These are phyloP conservation scores for Boechera divaricarpa DNA, from an alignment of 345 rosid species.

Conservation along the genomic window DNA sequence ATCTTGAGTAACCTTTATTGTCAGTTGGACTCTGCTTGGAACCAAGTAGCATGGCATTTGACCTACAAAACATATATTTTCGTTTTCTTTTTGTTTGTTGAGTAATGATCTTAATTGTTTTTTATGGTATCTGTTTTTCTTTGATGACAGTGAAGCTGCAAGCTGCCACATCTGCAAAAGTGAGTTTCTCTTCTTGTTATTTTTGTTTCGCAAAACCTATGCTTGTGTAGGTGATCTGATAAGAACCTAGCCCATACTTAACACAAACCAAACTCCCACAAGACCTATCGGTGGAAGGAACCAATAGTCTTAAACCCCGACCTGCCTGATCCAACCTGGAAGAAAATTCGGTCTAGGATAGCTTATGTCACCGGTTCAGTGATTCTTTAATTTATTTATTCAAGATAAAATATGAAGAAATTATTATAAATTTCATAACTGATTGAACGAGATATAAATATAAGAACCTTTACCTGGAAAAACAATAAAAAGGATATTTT, in stretches of 20 bases:
- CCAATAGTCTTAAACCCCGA: not conserved
- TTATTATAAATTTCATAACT: not conserved
- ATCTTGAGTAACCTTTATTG: conserved; percentile 17
- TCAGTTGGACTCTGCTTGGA: conserved; percentile 26
- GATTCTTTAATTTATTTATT: not conserved
- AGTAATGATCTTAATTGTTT: conserved; percentile 26
- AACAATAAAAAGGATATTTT: not conserved
- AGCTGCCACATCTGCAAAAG: conserved; percentile 84
- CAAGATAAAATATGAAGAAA: not conserved
- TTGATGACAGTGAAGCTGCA: conserved; percentile 81
- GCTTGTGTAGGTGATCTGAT: conserved; percentile 28
- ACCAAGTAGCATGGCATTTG: conserved; percentile 19
- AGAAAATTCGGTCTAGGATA: not conserved
- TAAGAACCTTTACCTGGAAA: not conserved
- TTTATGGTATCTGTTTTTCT: conserved; percentile 17
- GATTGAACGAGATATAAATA: not conserved
- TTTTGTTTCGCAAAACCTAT: conserved; percentile 10
- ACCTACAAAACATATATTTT: conserved; percentile 7
- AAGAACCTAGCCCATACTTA: conserved; percentile 16
- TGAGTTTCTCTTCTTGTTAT: conserved; percentile 49
- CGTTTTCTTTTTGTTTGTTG: conserved; percentile 14
- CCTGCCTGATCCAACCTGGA: not conserved
- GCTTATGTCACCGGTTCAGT: conserved; percentile 13
- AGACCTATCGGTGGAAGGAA: conserved; percentile 1
- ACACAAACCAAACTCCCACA: conserved; percentile 24